These are phyloP conservation scores for Tetraselmis chui DNA, from an alignment of 139 green algal genomes.

Conservation along the genomic window DNA sequence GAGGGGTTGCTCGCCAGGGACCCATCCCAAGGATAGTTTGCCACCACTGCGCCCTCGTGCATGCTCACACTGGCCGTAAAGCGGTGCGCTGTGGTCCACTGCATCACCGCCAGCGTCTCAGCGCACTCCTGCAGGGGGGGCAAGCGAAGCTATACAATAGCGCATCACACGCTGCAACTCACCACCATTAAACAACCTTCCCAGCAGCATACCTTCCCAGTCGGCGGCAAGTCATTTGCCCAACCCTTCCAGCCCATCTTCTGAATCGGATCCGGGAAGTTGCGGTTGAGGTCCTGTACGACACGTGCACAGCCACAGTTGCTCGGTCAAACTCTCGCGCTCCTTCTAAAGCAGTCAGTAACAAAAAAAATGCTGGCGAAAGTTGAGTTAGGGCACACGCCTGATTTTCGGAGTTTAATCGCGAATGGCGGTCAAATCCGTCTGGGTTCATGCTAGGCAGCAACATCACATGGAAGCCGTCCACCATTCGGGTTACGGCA, in stretches of 20 bases:
- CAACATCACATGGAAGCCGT: no score
- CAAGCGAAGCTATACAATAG: no score
- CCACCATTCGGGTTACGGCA: no score
- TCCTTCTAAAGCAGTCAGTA: neutral
- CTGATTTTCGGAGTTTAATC: constrained; percentile 43
- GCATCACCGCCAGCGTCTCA: constrained; percentile 69
- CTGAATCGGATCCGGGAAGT: constrained; percentile 79
- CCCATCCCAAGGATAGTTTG: constrained; percentile 82
- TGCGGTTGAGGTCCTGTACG: constrained; percentile 76
- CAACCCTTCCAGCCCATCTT: neutral
- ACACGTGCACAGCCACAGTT: neutral
- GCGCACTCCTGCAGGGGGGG: constrained; percentile 46
- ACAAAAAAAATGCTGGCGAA: neutral
- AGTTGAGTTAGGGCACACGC: neutral
- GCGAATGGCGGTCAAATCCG: constrained; percentile 49
- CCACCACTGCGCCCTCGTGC: constrained; percentile 79
- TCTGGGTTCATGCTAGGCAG: constrained; percentile 89
- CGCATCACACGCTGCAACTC: no score
- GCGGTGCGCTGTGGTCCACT: constrained; percentile 36
- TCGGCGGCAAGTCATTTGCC: neutral
- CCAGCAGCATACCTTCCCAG: neutral
- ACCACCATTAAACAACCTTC: no score
- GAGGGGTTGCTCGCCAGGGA: neutral
- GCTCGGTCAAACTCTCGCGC: constrained; percentile 19
- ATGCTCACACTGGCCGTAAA: constrained; percentile 54